Evolutionary conservation across 176 grass and related monocot genomes (phyloP).

Genomic region (Oryza meyeriana): DNA sequence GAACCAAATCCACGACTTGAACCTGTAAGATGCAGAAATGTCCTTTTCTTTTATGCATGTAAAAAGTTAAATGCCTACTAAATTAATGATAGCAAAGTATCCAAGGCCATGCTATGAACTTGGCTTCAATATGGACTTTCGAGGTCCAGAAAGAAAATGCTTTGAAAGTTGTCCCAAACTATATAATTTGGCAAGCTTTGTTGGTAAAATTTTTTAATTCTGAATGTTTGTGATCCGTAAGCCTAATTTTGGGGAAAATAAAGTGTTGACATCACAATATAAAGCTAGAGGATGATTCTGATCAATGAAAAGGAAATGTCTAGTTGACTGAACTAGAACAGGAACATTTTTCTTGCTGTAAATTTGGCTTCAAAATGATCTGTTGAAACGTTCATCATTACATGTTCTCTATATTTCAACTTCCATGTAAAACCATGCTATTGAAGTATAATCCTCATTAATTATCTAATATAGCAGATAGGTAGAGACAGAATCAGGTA

Average conservation of each 20-base stretch:
- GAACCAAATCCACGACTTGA: neutral
- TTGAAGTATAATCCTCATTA: neutral
- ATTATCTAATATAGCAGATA: neutral
- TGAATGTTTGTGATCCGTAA: neutral
- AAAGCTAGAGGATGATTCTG: neutral
- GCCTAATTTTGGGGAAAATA: neutral
- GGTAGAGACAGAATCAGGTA: too few species aligned
- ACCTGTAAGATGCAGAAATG: neutral
- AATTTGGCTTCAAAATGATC: slow-evolving; percentile 8
- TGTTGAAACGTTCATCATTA: neutral
- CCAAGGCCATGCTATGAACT: neutral
- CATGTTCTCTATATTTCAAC: slow-evolving; percentile 10
- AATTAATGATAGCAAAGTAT: slow-evolving; percentile 20
- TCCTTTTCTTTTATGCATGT: neutral
- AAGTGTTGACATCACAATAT: neutral
- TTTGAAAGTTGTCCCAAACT: neutral
- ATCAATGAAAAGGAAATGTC: neutral
- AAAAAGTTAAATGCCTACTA: slow-evolving; percentile 11
- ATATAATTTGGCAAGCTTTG: neutral
- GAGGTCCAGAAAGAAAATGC: neutral
- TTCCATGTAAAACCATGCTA: neutral
- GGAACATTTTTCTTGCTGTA: neutral
- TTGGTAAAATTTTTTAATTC: neutral
- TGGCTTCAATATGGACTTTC: neutral
- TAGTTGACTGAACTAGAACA: neutral